Percentiles rank a stretch among this genome's conserved stretches.
phyloP scores from a whole-genome alignment of 2,329 filamentous ascomycete genomes.

The Phymatotrichopsis omnivora region DNA sequence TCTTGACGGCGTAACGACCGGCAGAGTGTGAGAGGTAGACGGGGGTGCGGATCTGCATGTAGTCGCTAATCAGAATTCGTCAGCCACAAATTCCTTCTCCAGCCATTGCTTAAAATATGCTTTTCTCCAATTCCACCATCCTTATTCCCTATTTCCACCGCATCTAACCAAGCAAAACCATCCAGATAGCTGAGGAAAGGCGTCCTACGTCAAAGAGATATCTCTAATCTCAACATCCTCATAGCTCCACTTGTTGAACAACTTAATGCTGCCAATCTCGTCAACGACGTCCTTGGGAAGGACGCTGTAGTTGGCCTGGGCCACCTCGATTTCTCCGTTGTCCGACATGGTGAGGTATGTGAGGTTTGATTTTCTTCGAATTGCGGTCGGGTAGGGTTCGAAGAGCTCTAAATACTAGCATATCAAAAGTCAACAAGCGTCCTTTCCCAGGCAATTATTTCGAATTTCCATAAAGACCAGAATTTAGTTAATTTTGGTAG shows the following conservation, averaged over 20 bases:
- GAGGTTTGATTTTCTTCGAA: slow-evolving; percentile 20
- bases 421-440: slow-evolving; percentile 1
- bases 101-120: slow-evolving; percentile 4
- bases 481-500: too few species aligned
- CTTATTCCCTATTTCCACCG: neutral
- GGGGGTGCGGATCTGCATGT: slow-evolving; percentile 98
- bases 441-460: neutral
- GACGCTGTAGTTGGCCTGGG: slow-evolving; percentile 61
- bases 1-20: slow-evolving; percentile 97
- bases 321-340: slow-evolving; percentile 86
- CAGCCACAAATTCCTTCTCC: slow-evolving; percentile 3
- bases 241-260: slow-evolving; percentile 98
- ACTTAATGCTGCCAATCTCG: slow-evolving; percentile 86
- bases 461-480: too few species aligned
- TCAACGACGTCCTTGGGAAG: slow-evolving; percentile 87
- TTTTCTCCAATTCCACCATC: neutral
- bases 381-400: slow-evolving; percentile 4
- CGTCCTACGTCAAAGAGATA: slow-evolving; percentile 95
- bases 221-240: slow-evolving; percentile 99
- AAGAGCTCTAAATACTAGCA: slow-evolving; percentile 4
- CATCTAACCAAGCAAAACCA: slow-evolving; percentile 20
- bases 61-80: slow-evolving; percentile 72
- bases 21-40: slow-evolving; percentile 99
- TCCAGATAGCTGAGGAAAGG: slow-evolving; percentile 33
- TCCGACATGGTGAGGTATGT: slow-evolving; percentile 70